Conservation (phyloP, 805 yeast genomes). For the Komagataella mondaviorum region DNA sequence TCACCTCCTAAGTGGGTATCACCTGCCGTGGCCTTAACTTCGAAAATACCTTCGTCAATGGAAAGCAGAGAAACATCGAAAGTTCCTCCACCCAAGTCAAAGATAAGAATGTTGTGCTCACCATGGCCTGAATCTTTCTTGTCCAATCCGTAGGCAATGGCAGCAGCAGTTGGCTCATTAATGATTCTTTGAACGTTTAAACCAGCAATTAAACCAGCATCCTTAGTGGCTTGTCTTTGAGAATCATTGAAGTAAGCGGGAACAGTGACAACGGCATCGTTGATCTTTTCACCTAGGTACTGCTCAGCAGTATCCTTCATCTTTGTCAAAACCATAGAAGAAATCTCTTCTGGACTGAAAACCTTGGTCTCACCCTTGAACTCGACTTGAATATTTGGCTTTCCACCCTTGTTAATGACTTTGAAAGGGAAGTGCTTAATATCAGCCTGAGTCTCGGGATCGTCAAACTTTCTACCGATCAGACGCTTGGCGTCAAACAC, state of each 20-base stretch:
- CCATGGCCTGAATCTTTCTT: conserved; percentile 43
- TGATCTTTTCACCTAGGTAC: conserved; percentile 71
- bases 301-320: conserved; percentile 87
- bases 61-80: conserved; percentile 88
- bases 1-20: conserved; percentile 97
- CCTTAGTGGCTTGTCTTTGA: conserved; percentile 97
- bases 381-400: conserved; percentile 76
- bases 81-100: conserved; percentile 97
- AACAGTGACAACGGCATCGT: conserved; percentile 90
- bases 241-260: conserved; percentile 97
- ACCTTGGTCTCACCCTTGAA: conserved; percentile 75
- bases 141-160: conserved; percentile 91
- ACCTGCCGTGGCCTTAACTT: conserved; percentile 89
- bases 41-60: conserved; percentile 93
- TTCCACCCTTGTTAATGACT: conserved; percentile 59
- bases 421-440: conserved; percentile 78
- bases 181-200: conserved; percentile 88
- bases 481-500: conserved; percentile 86
- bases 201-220: conserved; percentile 95
- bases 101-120: conserved; percentile 83
- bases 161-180: conserved; percentile 97
- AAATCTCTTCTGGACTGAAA: conserved; percentile 90
- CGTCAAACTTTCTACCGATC: conserved; percentile 80
- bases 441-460: conserved; percentile 72
- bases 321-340: conserved; percentile 83